Evolutionary conservation across 176 grass and related monocot species (phyloP).

Genomic region (Zizania latifolia): DNA sequence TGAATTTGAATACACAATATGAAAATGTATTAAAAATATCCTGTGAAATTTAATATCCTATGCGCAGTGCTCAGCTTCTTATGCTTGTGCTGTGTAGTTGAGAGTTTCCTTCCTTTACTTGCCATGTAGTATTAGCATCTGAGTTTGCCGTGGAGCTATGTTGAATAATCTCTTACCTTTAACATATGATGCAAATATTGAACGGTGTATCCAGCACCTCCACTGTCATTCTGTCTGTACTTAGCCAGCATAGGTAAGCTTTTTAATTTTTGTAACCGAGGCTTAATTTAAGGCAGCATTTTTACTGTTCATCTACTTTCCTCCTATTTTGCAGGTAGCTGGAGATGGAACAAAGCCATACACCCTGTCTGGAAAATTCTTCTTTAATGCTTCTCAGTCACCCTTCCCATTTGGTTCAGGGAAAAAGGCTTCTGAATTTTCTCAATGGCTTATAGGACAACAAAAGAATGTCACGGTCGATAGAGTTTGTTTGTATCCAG

Average conservation of each 20-base stretch:
- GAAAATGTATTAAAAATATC: not conserved
- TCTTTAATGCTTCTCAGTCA: slow-evolving; percentile 62
- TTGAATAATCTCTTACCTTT: slow-evolving; percentile 8
- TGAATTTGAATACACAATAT: not conserved
- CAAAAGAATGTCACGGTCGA: slow-evolving; percentile 38
- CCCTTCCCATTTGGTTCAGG: slow-evolving; percentile 85
- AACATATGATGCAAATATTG: not conserved
- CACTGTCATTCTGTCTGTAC: slow-evolving; percentile 1
- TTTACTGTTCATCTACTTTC: slow-evolving; percentile 20
- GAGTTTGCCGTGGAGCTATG: slow-evolving; percentile 15
- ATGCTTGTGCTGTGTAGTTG: slow-evolving; percentile 9
- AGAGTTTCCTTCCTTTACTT: slow-evolving; percentile 2
- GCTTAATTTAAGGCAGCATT: not conserved
- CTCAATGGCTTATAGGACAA: slow-evolving; percentile 55
- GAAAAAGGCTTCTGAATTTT: slow-evolving; percentile 64
- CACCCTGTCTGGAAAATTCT: slow-evolving; percentile 73
- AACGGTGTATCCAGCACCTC: not conserved
- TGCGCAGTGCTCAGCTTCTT: not conserved
- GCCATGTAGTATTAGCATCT: slow-evolving; percentile 6
- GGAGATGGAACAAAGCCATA: slow-evolving; percentile 72
- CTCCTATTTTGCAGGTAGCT: slow-evolving; percentile 47
- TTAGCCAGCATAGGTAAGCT: not conserved
- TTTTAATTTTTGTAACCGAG: not conserved
- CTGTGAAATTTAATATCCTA: not conserved
- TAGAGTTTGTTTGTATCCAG: slow-evolving; percentile 53